Conservation (phyloP, 2,329 filamentous ascomycete genomes). For the Macrophomina pseudophaseolina region DNA sequence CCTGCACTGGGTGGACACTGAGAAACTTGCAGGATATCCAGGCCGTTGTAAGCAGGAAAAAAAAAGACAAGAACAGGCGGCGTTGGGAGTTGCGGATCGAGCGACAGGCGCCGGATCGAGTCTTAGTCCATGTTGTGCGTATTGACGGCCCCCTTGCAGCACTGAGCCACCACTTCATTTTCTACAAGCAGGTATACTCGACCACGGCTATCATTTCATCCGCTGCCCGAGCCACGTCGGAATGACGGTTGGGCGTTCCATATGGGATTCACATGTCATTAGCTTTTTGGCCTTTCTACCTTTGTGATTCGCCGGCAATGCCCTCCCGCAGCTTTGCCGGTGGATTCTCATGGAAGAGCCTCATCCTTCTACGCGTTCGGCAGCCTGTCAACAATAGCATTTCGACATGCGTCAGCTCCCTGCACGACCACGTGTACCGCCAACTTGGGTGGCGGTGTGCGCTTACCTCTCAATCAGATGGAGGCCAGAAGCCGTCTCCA, state of each 20-base stretch:
- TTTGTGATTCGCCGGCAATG: slow-evolving; percentile 13
- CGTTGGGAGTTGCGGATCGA: slow-evolving; percentile 1
- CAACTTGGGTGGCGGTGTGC: background rate
- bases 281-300: slow-evolving; percentile 23
- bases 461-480: slow-evolving; percentile 92
- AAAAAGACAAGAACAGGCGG: slow-evolving; percentile 8
- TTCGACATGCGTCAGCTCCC: slow-evolving; percentile 7
- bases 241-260: slow-evolving; percentile 8
- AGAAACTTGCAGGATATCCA: slow-evolving; percentile 6
- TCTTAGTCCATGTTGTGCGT: slow-evolving; percentile 1
- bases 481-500: slow-evolving; percentile 91
- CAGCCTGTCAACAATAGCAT: slow-evolving; percentile 16
- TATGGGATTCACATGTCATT: slow-evolving; percentile 20
- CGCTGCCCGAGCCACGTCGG: slow-evolving; percentile 2
- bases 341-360: slow-evolving; percentile 15
- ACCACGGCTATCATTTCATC: slow-evolving; percentile 23
- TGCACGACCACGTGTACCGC: slow-evolving; percentile 22
- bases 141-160: slow-evolving; percentile 16
- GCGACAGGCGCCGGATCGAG: slow-evolving; percentile 15
- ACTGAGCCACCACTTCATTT: slow-evolving; percentile 6
- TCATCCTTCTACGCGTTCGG: slow-evolving; percentile 19
- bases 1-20: background rate
- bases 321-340: slow-evolving; percentile 5
- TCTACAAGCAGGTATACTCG: slow-evolving; percentile 3
- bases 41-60: background rate